Evolutionary conservation across 208 protist genomes (phyloP), one percentile per base, ranked within the genome.

Genomic region (Leishmania arabica): DNA sequence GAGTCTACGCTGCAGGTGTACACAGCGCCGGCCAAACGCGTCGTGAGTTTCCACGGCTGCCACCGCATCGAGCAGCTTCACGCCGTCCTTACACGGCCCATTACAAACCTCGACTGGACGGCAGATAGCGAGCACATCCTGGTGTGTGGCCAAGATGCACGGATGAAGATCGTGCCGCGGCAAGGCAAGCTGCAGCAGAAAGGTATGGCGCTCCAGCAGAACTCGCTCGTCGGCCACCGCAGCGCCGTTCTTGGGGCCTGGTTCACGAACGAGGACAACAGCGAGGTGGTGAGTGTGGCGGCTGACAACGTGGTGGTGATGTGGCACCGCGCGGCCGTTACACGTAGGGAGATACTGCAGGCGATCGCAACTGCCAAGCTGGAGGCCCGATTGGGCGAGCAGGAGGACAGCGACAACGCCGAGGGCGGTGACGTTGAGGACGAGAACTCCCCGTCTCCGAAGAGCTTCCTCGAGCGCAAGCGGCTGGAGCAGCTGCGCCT

Each of bases 1-100:
- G 93, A 98, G 80, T 92, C 82, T 37, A 98, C 95, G 51, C 79
- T 98, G 83, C 95, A 98, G 81, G 86, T 98, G 17, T 98, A 96
- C 88, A 95, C 91, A 13, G 86, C 93, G 27, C 95, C 95, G 1
- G 89, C 91, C 24, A 89, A 93, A 85, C 95, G 95, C 60, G 90
- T 94, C 56, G 95, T 98, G 60, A 87, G 87, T 74, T 98, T 90
- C 79, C 95, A 98, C 77, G 89, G 84, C 76, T 98, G 93, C 77
- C 95, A 96, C 86, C 92, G 95, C 75, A 79, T 98, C 24, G 93
- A 96, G 84, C 95, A 98, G 82, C 79, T 94, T 1, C 95, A 98
- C 86, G 84, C 88, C 27, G 89, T 93, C 27, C 89, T 97, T 15
- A 91, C 93, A 51, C 86, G 94, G 27, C 95, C 95, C 9, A 97